phyloP scores from a whole-genome alignment of 306 rosid genomes.

The Dryas drummondii region DNA sequence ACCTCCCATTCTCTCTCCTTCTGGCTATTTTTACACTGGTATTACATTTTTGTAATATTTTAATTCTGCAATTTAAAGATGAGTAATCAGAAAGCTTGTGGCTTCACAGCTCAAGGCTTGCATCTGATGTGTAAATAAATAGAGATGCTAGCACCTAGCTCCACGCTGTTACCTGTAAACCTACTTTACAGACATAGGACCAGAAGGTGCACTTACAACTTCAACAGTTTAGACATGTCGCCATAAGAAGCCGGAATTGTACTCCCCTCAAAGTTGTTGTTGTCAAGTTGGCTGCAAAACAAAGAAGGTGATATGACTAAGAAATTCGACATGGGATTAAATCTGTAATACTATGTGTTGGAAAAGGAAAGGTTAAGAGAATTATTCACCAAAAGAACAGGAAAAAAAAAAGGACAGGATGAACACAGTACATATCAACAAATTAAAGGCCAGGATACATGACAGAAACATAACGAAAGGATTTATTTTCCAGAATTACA shows the following conservation, averaged over 20 bases:
- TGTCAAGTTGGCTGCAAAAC: conserved; percentile 49
- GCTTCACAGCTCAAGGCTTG: conserved; percentile 9
- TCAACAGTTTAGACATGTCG: conserved; percentile 41
- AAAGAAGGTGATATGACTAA: neutral
- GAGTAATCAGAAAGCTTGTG: neutral
- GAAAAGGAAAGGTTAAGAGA: neutral
- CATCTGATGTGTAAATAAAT: neutral
- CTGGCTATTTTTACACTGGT: neutral
- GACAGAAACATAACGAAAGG: neutral
- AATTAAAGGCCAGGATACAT: neutral
- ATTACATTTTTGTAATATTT: neutral
- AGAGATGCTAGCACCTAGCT: neutral
- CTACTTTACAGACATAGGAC: conserved; percentile 9
- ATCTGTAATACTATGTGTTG: neutral
- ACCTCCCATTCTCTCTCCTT: neutral
- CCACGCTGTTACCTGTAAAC: neutral
- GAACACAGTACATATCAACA: neutral
- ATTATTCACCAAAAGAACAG: neutral
- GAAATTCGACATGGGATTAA: neutral
- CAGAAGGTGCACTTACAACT: conserved; percentile 38
- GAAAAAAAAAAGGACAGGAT: neutral
- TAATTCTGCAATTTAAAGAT: neutral
- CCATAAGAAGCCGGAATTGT: conserved; percentile 42
- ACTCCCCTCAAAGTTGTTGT: conserved; percentile 43
- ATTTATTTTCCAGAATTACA: neutral